Base-by-base conservation (phyloP, 2,329 filamentous ascomycete species). In the Paracoccidioides brasiliensis region DNA sequence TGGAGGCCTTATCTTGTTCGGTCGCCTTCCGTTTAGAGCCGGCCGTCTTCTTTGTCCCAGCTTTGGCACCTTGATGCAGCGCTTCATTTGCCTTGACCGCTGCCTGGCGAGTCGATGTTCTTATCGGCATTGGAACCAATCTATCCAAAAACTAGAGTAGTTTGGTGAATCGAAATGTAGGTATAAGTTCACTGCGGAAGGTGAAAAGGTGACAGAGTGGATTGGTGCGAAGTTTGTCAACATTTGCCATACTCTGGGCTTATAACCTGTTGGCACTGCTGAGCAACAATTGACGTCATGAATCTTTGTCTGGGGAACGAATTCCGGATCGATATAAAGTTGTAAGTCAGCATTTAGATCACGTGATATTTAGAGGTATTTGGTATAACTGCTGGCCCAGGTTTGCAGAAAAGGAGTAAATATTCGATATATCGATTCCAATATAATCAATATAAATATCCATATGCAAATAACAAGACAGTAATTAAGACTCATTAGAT, bases 31-130 rank as follows among this genome's bases (percentile, higher is more conserved):
- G 72, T 56, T 75, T 75, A 10, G 64, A 61, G n/a, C 67, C 66
- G 30, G 67, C 60, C 8, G 64, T 33, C 30, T 63, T 59, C 55
- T 61, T 64, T 35, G 61, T 61, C 48, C 64, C 65, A 32, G 56
- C 60, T 55, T 67, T 70, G 48, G 63, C 62, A 55, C 63, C 66
- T 57, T 62, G 63, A 49, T 50, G 66, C 57, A 56, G 71, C 69
- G 72, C 69, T 58, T 73, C 66, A 55, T 73, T 73, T 37, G 72
- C 72, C 60, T 74, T 73, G 51, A 67, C 67, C 7, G 72, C 72
- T 4, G 72, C 72, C 57, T 72, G 66, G 37, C 73, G 71, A 14
- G 71, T 67, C 4, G 73, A 75, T 45, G 70, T 69, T 58, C 70
- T 62, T 46, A 65, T 64, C 10, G 63, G n/a, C 57, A 72, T 70